Percentiles rank a stretch among this genome's conserved stretches.
Conservation (phyloP, 2,329 filamentous ascomycete genomes). For the Trichoderma sp. region DNA sequence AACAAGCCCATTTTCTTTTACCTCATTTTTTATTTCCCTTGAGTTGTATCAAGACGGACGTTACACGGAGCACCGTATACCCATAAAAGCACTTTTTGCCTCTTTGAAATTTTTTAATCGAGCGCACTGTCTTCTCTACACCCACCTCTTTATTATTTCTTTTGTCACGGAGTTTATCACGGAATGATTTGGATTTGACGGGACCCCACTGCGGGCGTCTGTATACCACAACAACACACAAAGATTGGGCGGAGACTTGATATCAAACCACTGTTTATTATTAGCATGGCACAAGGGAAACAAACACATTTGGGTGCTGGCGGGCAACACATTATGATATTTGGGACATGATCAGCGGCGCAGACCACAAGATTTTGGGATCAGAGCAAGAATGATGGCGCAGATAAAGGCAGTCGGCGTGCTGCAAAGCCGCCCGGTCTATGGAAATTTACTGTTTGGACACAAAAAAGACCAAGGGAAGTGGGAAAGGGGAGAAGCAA, state of each 20-base stretch:
- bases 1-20: constrained; percentile 12
- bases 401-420: constrained; percentile 14
- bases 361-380: constrained; percentile 19
- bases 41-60: constrained; percentile 47
- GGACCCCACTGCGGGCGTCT: constrained; percentile 26
- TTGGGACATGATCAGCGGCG: constrained; percentile 31
- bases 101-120: constrained; percentile 27
- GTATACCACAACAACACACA: constrained; percentile 31
- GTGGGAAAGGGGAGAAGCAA: background rate
- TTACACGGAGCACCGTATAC: constrained; percentile 50
- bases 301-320: constrained; percentile 29
- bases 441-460: constrained; percentile 13
- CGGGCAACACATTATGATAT: constrained; percentile 31
- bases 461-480: background rate
- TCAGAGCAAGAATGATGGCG: constrained; percentile 21
- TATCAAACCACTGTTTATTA: constrained; percentile 31
- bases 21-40: constrained; percentile 23
- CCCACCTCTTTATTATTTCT: constrained; percentile 11
- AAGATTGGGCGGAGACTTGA: constrained; percentile 28
- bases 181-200: constrained; percentile 21
- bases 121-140: constrained; percentile 25
- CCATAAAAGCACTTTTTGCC: constrained; percentile 35
- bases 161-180: constrained; percentile 23
- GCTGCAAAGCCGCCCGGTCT: constrained; percentile 9
- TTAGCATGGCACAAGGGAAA: constrained; percentile 35